phyloP scores from a whole-genome alignment of 192 early-diverging fungal species.

The Jimgerdemannia lactiflua region DNA sequence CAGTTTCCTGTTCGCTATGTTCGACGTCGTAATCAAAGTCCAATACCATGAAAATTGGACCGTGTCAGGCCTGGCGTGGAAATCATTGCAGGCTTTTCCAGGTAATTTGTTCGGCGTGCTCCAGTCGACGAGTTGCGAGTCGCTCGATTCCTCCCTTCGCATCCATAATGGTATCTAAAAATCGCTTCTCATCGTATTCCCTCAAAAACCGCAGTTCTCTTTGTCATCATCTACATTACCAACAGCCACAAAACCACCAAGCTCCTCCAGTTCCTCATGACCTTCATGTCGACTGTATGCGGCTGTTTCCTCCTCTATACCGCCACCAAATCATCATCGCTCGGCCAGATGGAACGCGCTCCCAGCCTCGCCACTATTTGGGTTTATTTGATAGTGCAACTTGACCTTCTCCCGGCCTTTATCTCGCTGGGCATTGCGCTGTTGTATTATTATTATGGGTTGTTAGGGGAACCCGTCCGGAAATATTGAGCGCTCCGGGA shows the following conservation, averaged over 20 bases:
- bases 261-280: slow-evolving; percentile 48
- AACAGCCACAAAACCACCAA: slow-evolving; percentile 47
- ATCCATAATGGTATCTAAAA: too few species aligned
- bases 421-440: slow-evolving; percentile 36
- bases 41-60: slow-evolving; percentile 33
- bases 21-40: slow-evolving; percentile 34
- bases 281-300: slow-evolving; percentile 39
- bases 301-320: slow-evolving; percentile 67
- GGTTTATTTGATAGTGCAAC: slow-evolving; percentile 56
- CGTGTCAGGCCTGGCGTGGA: slow-evolving; percentile 1
- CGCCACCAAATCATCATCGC: slow-evolving; percentile 56
- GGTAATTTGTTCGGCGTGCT: too few species aligned
- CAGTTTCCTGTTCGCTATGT: slow-evolving; percentile 27
- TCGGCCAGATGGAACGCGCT: slow-evolving; percentile 69
- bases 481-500: too few species aligned
- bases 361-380: slow-evolving; percentile 71
- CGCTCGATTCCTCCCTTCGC: too few species aligned
- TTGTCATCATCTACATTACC: slow-evolving; percentile 58
- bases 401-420: slow-evolving; percentile 43
- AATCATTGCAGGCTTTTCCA: slow-evolving; percentile 19
- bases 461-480: not conserved
- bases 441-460: slow-evolving; percentile 46
- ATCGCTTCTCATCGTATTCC: too few species aligned
- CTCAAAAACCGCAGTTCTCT: slow-evolving; percentile 30
- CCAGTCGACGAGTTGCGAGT: too few species aligned